A percentile compares a stretch with the other conserved stretches of the same genome.
Evolutionary conservation across 345 rosid genomes (phyloP).

Genomic region (Reutealis trisperma): DNA sequence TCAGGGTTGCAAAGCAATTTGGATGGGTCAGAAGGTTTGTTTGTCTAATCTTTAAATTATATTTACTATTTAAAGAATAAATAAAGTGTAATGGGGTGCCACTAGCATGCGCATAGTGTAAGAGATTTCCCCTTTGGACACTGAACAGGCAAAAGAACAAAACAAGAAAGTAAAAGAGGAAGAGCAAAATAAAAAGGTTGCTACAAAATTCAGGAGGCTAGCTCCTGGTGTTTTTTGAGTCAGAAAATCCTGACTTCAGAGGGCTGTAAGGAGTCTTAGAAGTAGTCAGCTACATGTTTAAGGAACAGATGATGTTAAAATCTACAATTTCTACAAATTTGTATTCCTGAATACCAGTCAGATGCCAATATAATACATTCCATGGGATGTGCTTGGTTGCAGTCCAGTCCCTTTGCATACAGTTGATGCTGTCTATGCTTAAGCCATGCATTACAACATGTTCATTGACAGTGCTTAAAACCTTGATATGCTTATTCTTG

Average conservation of each 20-base stretch:
- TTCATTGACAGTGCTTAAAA: background rate
- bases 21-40: slow-evolving; percentile 74
- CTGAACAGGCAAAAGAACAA: background rate
- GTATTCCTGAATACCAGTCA: background rate
- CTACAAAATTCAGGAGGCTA: background rate
- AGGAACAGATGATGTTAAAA: background rate
- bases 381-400: background rate
- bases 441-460: background rate
- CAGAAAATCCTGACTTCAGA: background rate
- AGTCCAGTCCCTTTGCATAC: background rate
- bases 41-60: background rate
- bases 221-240: slow-evolving; percentile 1
- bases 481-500: slow-evolving; percentile 23
- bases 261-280: background rate
- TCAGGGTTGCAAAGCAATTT: slow-evolving; percentile 38
- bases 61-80: background rate
- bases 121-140: background rate
- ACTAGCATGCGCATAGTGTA: background rate
- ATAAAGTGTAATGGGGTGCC: background rate
- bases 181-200: background rate
- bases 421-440: too few relatives aligned
- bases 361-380: background rate
- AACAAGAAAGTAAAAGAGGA: background rate
- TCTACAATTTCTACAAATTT: background rate
- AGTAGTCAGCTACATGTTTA: background rate